phyloP scores from a whole-genome alignment of 2,329 filamentous ascomycete genomes.

The Aspergillus tamarii region DNA sequence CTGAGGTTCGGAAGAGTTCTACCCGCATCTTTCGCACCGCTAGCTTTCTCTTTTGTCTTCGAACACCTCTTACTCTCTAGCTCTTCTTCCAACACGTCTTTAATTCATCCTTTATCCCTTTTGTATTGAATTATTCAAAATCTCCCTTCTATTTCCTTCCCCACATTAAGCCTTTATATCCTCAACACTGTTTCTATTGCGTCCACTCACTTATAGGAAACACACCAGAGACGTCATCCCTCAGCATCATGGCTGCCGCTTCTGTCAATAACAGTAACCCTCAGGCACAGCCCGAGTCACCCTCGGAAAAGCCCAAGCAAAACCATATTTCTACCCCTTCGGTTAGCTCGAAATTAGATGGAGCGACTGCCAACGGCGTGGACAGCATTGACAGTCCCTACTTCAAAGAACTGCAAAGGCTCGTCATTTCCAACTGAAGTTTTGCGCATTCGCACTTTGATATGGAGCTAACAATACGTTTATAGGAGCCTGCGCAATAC shows the following conservation, averaged over 20 bases:
- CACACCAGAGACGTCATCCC: not conserved
- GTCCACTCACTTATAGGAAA: conserved; percentile 9
- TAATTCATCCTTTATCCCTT: conserved; percentile 14
- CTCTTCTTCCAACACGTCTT: conserved; percentile 11
- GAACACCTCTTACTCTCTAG: conserved; percentile 18
- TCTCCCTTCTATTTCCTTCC: not conserved
- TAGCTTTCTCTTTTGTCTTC: conserved; percentile 19
- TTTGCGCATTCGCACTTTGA: conserved; percentile 1
- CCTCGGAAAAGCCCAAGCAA: conserved; percentile 69
- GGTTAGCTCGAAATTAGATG: conserved; percentile 35
- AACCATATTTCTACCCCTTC: conserved; percentile 55
- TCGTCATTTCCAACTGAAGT: conserved; percentile 38
- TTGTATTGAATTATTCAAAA: conserved; percentile 7
- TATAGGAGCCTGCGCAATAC: conserved; percentile 84
- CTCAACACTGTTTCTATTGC: conserved; percentile 4
- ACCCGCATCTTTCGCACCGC: conserved; percentile 36
- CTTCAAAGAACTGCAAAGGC: conserved; percentile 91
- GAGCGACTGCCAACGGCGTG: conserved; percentile 50
- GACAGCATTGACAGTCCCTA: conserved; percentile 76
- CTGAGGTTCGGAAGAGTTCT: conserved; percentile 36
- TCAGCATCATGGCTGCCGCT: conserved; percentile 62
- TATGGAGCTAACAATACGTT: conserved; percentile 21
- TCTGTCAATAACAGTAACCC: conserved; percentile 64
- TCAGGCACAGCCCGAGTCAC: conserved; percentile 63
- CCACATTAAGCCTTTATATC: not conserved